Evolutionary conservation across 2,329 filamentous ascomycete genomes (phyloP).

Genomic region (Epichloe brachyelytri): DNA sequence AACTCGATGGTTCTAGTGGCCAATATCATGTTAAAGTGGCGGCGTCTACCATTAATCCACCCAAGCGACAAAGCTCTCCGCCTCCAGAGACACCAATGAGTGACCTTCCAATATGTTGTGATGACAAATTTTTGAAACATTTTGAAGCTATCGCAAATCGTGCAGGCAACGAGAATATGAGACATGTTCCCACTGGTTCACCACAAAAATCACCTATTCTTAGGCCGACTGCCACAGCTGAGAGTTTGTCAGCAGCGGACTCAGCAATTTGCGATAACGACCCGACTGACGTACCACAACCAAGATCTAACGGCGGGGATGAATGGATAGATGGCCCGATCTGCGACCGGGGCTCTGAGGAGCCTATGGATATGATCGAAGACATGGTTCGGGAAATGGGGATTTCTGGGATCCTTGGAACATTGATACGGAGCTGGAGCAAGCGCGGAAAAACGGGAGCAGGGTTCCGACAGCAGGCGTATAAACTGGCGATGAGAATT

Average conservation of each 20-base stretch:
- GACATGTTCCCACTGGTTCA: constrained; percentile 28
- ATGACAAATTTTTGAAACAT: constrained; percentile 32
- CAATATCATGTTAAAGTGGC: not conserved
- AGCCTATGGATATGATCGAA: constrained; percentile 23
- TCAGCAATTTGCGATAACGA: not conserved
- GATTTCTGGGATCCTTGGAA: constrained; percentile 23
- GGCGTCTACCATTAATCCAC: not conserved
- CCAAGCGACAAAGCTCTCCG: constrained; percentile 25
- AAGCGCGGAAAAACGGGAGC: constrained; percentile 12
- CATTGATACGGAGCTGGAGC: constrained; percentile 22
- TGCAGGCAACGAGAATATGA: constrained; percentile 16
- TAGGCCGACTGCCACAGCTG: constrained; percentile 14
- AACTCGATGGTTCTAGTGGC: not conserved
- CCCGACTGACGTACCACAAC: not conserved
- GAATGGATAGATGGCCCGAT: not conserved
- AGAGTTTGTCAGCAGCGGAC: constrained; percentile 14
- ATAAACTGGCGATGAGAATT: not conserved
- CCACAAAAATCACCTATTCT: constrained; percentile 19
- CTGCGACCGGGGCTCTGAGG: constrained; percentile 13
- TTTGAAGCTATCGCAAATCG: constrained; percentile 32
- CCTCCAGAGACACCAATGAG: constrained; percentile 26
- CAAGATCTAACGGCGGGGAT: not conserved
- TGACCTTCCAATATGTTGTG: constrained; percentile 19
- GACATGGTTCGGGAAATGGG: constrained; percentile 24
- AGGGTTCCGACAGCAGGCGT: no score